A percentile compares a stretch with the other conserved stretches of the same genome.
Conservation (phyloP, 768 basidiomycete genomes). For the Chlorophyllum brunneum region DNA sequence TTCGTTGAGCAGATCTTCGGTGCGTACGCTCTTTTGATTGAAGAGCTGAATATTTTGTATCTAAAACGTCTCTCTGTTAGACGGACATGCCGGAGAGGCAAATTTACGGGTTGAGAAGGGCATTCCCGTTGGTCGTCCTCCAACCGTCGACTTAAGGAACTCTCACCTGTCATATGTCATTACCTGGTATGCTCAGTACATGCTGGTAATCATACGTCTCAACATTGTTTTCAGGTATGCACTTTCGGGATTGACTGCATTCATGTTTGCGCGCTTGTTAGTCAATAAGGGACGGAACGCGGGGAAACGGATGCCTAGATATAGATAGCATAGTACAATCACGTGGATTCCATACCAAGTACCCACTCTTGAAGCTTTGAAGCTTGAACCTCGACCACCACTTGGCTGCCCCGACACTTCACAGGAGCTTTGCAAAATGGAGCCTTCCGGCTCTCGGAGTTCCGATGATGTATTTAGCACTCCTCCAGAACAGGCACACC, state of each 20-base stretch:
- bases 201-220: not conserved
- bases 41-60: too few relatives aligned
- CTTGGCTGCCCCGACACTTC: not conserved
- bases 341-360: not conserved
- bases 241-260: constrained; percentile 76
- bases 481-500: constrained; percentile 13
- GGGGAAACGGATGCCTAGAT: constrained; percentile 57
- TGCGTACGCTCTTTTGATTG: too few relatives aligned
- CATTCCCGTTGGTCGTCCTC: constrained; percentile 78
- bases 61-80: too few relatives aligned
- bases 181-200: constrained; percentile 66
- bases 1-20: constrained; percentile 90
- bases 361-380: not conserved
- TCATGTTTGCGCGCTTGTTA: constrained; percentile 75
- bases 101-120: constrained; percentile 57
- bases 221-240: constrained; percentile 63
- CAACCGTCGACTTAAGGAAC: constrained; percentile 86
- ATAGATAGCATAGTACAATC: constrained; percentile 13
- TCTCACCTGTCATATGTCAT: constrained; percentile 92
- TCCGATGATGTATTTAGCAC: constrained; percentile 24
- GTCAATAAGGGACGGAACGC: constrained; percentile 47
- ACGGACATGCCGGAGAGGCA: constrained; percentile 81
- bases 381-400: not conserved
- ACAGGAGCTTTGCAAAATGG: constrained; percentile 14
- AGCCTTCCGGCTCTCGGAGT: constrained; percentile 17